Evolutionary conservation across 805 yeast species (phyloP).

Genomic region (Diddensiella transvaalensis): DNA sequence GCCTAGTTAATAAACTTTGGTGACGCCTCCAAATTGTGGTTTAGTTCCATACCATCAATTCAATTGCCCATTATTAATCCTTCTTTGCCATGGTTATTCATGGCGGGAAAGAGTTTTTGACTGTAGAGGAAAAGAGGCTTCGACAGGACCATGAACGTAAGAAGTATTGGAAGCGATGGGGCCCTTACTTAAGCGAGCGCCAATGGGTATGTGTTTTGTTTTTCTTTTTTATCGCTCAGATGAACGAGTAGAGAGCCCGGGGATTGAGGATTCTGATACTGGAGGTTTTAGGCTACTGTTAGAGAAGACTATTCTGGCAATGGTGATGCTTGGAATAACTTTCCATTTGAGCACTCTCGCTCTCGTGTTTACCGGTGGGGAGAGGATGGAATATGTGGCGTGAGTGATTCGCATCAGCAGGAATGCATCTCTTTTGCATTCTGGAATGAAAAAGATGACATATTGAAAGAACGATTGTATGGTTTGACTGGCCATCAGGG

Average conservation of each 20-base stretch:
- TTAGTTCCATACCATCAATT: too few species aligned
- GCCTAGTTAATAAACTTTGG: too few species aligned
- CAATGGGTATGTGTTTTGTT: constrained; percentile 52
- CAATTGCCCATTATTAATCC: too few species aligned
- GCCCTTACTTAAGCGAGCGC: constrained; percentile 83
- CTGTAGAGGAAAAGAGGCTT: constrained; percentile 42
- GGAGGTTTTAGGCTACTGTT: constrained; percentile 37
- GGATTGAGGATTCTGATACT: too few species aligned
- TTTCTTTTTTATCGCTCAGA: too few species aligned
- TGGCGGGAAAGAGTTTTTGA: constrained; percentile 9
- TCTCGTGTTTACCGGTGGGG: constrained; percentile 91
- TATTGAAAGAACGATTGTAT: constrained; percentile 79
- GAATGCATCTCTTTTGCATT: constrained; percentile 76
- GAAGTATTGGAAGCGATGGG: constrained; percentile 84
- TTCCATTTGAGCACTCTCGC: constrained; percentile 80
- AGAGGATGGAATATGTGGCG: constrained; percentile 91
- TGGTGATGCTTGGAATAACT: constrained; percentile 89
- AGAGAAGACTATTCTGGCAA: constrained; percentile 81
- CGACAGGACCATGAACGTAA: constrained; percentile 37
- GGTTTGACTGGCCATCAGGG: constrained; percentile 93
- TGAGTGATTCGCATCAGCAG: constrained; percentile 76
- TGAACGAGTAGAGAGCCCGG: not conserved
- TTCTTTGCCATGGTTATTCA: constrained; percentile 11
- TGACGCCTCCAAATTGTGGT: too few species aligned
- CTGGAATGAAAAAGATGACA: constrained; percentile 87